Evolutionary conservation across 306 rosid species (phyloP), one percentile per base, ranked within the genome.

Genomic region (Oemleria cerasiformis): DNA sequence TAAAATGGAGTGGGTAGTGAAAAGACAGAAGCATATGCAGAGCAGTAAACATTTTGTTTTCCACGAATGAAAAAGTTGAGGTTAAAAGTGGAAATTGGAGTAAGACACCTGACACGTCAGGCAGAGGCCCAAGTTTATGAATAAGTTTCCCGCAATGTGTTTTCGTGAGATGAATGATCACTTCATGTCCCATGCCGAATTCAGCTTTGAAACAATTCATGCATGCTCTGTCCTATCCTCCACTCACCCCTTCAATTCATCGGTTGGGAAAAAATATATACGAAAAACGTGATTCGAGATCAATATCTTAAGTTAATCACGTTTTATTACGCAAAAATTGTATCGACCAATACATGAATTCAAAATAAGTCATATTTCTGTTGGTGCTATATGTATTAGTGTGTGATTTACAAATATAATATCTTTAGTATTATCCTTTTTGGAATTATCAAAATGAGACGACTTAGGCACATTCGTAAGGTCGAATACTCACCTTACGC

Each of bases 121-220:
- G 71, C 40, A 70, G 64, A 50, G 67, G 63, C 81, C 72, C 61
- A 63, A 73, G 50, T 42, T 50, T 50, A 54, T 63, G 84, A 73
- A 73, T 73, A 38, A 38, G 23, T 57, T 77, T 70, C 65, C 63
- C 34, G 61, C 41, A 50, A 34, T 60, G 65, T 36, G 36, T 67
- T 67, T 67, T 60, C 70, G 23, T 51, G n/a, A 71, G 68, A 14
- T 43, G 30, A 73, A 63, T 19, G 53, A 67, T 74, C 15, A 51
- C 20, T 72, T 30, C 70, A 65, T 62, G 76, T 62, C 70, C 44
- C 38, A 16, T 78, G 54, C 84, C 66, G 77, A 67, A 73, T 80
- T 65, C 67, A 70, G 81, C 78, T 79, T 68, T 74, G 68, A 48
- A 71, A 79, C 75, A 76, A 56, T 67, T 57, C 38, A 54, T 62